These are phyloP conservation scores for Boletus rubroflammeus DNA, from an alignment of 768 basidiomycete species.

Conservation along the genomic window DNA sequence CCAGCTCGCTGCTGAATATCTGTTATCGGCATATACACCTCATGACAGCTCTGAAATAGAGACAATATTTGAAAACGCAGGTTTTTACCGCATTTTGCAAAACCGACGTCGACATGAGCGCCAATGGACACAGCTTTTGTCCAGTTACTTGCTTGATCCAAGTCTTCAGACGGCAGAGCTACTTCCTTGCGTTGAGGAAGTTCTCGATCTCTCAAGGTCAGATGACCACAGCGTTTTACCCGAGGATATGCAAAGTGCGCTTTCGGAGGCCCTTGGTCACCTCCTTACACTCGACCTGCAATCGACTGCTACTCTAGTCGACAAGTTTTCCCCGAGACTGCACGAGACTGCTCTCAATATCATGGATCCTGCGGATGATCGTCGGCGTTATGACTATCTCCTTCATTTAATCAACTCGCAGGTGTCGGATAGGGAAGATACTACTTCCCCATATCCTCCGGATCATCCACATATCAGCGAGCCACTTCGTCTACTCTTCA, in stretches of 20 bases:
- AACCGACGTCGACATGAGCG: constrained; percentile 72
- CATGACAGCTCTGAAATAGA: constrained; percentile 68
- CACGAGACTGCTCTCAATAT: constrained; percentile 61
- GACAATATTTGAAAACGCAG: constrained; percentile 69
- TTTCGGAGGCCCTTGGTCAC: constrained; percentile 58
- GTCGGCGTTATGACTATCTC: constrained; percentile 72
- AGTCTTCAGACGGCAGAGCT: constrained; percentile 55
- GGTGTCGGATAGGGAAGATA: constrained; percentile 40
- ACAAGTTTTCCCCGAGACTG: constrained; percentile 59
- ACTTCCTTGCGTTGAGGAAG: constrained; percentile 63
- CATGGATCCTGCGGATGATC: constrained; percentile 44
- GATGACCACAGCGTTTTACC: constrained; percentile 51
- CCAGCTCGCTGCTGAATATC: constrained; percentile 90
- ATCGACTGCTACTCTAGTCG: constrained; percentile 69
- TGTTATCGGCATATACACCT: constrained; percentile 88
- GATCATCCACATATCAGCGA: constrained; percentile 48
- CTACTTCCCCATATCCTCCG: constrained; percentile 18
- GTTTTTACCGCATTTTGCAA: constrained; percentile 89
- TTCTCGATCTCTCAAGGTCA: constrained; percentile 46
- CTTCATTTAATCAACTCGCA: constrained; percentile 58
- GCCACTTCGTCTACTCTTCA: constrained; percentile 55
- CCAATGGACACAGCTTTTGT: constrained; percentile 71
- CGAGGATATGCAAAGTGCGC: constrained; percentile 48
- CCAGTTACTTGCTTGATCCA: constrained; percentile 73
- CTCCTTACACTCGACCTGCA: constrained; percentile 60